phyloP scores from a whole-genome alignment of 352 stramenopile species.

The Globisporangium canariense region DNA sequence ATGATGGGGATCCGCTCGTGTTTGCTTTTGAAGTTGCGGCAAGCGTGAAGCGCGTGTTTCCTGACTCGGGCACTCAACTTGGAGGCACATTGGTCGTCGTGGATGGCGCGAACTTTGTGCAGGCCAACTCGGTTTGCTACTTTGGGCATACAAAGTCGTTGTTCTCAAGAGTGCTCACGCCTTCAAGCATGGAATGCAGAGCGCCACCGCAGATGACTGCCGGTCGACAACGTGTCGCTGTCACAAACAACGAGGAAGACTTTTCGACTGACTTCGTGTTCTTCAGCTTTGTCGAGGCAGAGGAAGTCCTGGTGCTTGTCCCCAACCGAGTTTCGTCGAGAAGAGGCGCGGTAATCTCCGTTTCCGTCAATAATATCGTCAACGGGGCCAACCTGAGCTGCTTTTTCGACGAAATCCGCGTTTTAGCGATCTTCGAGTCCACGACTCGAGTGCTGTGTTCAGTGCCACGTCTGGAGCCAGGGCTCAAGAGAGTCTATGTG shows the following conservation, averaged over 20 bases:
- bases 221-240: slow-evolving; percentile 27
- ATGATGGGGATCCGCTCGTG: slow-evolving; percentile 21
- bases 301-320: slow-evolving; percentile 41
- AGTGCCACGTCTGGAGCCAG: slow-evolving; percentile 27
- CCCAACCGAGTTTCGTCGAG: slow-evolving; percentile 35
- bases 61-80: slow-evolving; percentile 32
- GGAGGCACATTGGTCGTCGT: slow-evolving; percentile 55
- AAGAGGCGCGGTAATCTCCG: slow-evolving; percentile 25
- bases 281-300: slow-evolving; percentile 37
- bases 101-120: slow-evolving; percentile 36
- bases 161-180: slow-evolving; percentile 23
- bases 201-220: slow-evolving; percentile 28
- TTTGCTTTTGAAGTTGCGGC: slow-evolving; percentile 46
- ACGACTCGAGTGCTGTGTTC: slow-evolving; percentile 32
- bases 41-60: slow-evolving; percentile 27
- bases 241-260: slow-evolving; percentile 71
- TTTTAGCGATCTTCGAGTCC: slow-evolving; percentile 32
- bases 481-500: slow-evolving; percentile 31
- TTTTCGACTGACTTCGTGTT: slow-evolving; percentile 35
- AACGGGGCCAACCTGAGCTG: slow-evolving; percentile 46
- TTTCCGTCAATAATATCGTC: slow-evolving; percentile 37
- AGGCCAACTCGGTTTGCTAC: slow-evolving; percentile 35
- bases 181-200: slow-evolving; percentile 40
- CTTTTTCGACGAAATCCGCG: slow-evolving; percentile 39
- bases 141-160: slow-evolving; percentile 25